A percentile compares a stretch with the other conserved stretches of the same genome.
Evolutionary conservation across 2,329 filamentous ascomycete species (phyloP).

Genomic region (Trichoderma hamatum): DNA sequence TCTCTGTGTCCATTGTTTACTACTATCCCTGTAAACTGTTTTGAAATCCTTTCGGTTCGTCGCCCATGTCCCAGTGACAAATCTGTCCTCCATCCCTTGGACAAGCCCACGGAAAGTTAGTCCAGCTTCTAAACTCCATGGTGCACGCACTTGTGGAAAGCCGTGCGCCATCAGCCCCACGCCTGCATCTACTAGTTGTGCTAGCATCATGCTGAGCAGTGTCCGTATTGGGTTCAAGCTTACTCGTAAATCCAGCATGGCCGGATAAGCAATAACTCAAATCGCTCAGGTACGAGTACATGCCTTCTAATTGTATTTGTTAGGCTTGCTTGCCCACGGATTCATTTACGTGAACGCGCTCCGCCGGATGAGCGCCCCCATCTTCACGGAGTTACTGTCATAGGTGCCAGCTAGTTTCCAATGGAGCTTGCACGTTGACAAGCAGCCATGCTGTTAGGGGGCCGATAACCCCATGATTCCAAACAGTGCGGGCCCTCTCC

Average conservation of each 20-base stretch:
- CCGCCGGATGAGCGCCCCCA: neutral
- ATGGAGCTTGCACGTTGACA: slow-evolving; percentile 22
- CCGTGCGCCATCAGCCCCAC: neutral
- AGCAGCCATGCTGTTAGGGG: slow-evolving; percentile 16
- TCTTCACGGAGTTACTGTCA: neutral
- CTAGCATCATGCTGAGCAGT: slow-evolving; percentile 2
- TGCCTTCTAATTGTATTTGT: neutral
- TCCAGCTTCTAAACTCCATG: neutral
- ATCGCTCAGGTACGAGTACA: slow-evolving; percentile 3
- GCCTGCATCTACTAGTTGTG: neutral
- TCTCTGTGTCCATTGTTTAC: neutral
- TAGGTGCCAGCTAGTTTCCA: slow-evolving; percentile 8
- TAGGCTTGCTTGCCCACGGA: neutral
- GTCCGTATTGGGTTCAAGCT: neutral
- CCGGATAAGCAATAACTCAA: neutral
- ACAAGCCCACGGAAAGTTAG: neutral
- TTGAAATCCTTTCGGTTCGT: slow-evolving; percentile 19
- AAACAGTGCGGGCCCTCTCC: slow-evolving; percentile 1
- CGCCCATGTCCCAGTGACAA: slow-evolving; percentile 22
- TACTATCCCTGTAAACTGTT: neutral
- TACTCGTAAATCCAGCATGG: neutral
- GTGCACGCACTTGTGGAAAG: neutral
- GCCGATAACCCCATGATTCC: slow-evolving; percentile 8
- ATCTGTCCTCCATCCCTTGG: neutral
- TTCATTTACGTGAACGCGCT: slow-evolving; percentile 5